phyloP scores from a whole-genome alignment of 1,284 basidiomycete genomes.

The Tilletiaria anomala region DNA sequence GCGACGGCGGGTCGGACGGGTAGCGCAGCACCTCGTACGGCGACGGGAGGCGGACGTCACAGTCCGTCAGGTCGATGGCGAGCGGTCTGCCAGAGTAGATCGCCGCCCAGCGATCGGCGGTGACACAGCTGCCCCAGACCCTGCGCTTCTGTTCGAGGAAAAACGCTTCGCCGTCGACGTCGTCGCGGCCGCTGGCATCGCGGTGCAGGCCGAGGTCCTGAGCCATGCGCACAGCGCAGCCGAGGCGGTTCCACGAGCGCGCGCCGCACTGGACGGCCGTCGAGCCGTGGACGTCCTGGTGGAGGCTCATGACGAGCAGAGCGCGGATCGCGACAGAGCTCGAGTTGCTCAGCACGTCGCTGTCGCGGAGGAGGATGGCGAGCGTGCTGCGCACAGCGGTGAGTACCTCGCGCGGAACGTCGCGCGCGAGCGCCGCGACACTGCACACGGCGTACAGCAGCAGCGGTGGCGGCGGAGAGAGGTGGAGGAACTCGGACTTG shows the following conservation, averaged over 20 bases:
- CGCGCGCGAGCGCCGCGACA: constrained; percentile 68
- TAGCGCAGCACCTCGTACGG: constrained; percentile 28
- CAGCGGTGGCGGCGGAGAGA: constrained; percentile 57
- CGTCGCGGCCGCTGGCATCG: constrained; percentile 27
- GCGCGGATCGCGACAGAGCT: constrained; percentile 77
- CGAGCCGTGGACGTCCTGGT: constrained; percentile 44
- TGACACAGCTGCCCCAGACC: constrained; percentile 34
- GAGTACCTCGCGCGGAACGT: constrained; percentile 65
- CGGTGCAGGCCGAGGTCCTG: constrained; percentile 31
- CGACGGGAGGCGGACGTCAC: constrained; percentile 30
- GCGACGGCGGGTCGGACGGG: constrained; percentile 14
- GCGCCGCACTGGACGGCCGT: constrained; percentile 37
- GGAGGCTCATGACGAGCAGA: constrained; percentile 66
- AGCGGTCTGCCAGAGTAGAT: constrained; percentile 29
- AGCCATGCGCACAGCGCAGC: constrained; percentile 33
- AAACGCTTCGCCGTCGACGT: constrained; percentile 21
- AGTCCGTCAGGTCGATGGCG: constrained; percentile 31
- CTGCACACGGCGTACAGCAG: constrained; percentile 85
- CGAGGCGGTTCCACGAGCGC: constrained; percentile 34
- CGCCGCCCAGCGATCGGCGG: constrained; percentile 23
- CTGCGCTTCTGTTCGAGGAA: constrained; percentile 30
- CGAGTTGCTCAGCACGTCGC: constrained; percentile 76
- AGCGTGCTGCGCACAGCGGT: constrained; percentile 73
- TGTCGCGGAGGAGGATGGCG: constrained; percentile 48
- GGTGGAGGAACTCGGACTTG: constrained; percentile 63